These are phyloP conservation scores for Chlamydomonas incerta DNA, from an alignment of 139 green algal species.

Conservation along the genomic window DNA sequence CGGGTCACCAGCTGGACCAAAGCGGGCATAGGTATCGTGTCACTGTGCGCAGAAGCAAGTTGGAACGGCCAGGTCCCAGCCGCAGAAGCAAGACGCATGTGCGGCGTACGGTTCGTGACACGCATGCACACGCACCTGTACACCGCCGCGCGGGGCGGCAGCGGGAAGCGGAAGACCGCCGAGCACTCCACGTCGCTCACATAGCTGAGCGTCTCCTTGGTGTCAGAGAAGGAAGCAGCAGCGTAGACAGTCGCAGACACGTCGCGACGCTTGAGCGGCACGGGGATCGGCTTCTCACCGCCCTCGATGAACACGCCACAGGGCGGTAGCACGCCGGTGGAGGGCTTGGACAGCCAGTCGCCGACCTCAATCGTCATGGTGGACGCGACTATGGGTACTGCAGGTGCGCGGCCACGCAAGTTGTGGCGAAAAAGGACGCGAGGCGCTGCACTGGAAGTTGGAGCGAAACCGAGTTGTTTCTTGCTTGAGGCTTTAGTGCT, in stretches of 20 bases:
- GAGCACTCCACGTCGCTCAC: constrained; percentile 36
- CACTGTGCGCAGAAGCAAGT: too few relatives aligned
- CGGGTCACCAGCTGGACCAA: too few relatives aligned
- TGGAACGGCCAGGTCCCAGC: too few relatives aligned
- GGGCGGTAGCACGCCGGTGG: not conserved
- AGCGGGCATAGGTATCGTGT: too few relatives aligned
- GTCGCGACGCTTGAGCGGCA: constrained; percentile 25
- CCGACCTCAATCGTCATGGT: constrained; percentile 28
- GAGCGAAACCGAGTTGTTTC: too few relatives aligned
- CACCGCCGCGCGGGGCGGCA: constrained; percentile 36
- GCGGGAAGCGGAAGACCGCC: constrained; percentile 43
- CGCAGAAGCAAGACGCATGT: too few relatives aligned
- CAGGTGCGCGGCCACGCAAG: too few relatives aligned
- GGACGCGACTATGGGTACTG: too few relatives aligned
- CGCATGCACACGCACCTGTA: constrained; percentile 24
- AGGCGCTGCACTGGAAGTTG: too few relatives aligned
- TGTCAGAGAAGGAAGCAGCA: constrained; percentile 5
- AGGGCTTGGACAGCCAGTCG: not conserved
- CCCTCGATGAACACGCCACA: not conserved
- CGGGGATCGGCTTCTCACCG: not conserved
- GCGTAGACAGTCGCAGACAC: constrained; percentile 24
- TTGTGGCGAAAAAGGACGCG: too few relatives aligned
- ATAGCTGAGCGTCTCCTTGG: constrained; percentile 40
- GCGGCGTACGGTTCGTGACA: too few relatives aligned
- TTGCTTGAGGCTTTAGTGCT: too few relatives aligned